Evolutionary conservation across 116 monocot species (phyloP).

Genomic region (Thalassia testudinum): DNA sequence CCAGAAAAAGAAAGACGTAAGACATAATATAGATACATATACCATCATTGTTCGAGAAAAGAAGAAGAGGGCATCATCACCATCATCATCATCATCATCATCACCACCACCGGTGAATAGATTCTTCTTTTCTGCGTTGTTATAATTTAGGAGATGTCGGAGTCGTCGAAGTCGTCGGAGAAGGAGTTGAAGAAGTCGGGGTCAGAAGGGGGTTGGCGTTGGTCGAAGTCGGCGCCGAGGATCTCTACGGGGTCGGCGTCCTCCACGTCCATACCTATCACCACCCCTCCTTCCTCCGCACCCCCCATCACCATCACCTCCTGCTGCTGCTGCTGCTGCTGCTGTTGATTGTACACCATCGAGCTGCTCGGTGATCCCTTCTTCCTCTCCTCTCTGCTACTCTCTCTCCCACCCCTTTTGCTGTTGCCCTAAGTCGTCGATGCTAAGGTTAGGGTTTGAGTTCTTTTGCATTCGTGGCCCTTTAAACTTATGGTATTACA

Average conservation of each 20-base stretch:
- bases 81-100: too few relatives aligned
- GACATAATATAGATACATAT: too few relatives aligned
- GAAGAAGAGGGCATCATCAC: too few relatives aligned
- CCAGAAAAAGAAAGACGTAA: too few relatives aligned
- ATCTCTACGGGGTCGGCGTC: conserved; percentile 24
- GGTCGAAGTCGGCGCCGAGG: conserved; percentile 14
- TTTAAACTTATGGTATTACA: too few relatives aligned
- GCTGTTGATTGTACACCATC: background rate
- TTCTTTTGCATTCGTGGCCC: background rate
- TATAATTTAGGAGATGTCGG: conserved; percentile 8
- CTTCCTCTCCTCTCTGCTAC: conserved; percentile 3
- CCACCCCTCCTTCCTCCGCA: background rate
- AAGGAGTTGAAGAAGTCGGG: conserved; percentile 41
- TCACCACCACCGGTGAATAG: too few relatives aligned
- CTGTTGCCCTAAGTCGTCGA: background rate
- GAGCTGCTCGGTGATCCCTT: conserved; percentile 6
- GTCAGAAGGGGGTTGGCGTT: conserved; percentile 14
- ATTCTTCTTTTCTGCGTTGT: too few relatives aligned
- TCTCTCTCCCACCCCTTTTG: background rate
- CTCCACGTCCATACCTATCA: conserved; percentile 27
- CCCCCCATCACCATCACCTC: conserved; percentile 7
- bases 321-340: background rate
- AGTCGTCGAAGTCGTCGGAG: conserved; percentile 23
- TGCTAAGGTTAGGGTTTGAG: background rate
- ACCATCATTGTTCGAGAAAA: too few relatives aligned